These are phyloP conservation scores for Austroboletus eburneus DNA, from an alignment of 768 basidiomycete genomes.

Conservation along the genomic window DNA sequence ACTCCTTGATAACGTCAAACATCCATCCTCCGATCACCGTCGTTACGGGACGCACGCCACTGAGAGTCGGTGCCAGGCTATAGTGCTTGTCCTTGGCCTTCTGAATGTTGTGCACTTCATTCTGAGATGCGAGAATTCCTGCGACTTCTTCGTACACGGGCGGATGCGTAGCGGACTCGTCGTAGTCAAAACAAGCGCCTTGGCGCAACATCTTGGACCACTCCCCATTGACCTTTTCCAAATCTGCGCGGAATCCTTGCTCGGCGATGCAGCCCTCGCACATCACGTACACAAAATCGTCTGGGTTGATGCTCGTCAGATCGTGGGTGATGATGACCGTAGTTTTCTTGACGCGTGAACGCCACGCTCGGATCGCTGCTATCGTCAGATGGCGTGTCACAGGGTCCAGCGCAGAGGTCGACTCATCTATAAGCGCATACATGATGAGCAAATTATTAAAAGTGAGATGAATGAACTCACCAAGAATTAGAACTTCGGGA, in stretches of 20 bases:
- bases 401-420: slow-evolving; percentile 80
- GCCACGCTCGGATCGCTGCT: slow-evolving; percentile 62
- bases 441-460: neutral
- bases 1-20: slow-evolving; percentile 72
- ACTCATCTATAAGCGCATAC: slow-evolving; percentile 51
- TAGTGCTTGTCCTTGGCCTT: slow-evolving; percentile 35
- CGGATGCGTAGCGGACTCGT: slow-evolving; percentile 24
- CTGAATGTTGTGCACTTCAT: slow-evolving; percentile 29
- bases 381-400: slow-evolving; percentile 85
- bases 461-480: slow-evolving; percentile 43
- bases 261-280: slow-evolving; percentile 76
- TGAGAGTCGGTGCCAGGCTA: slow-evolving; percentile 35
- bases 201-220: slow-evolving; percentile 69
- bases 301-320: slow-evolving; percentile 67
- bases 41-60: slow-evolving; percentile 49
- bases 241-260: slow-evolving; percentile 80
- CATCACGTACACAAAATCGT: slow-evolving; percentile 93
- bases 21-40: slow-evolving; percentile 68
- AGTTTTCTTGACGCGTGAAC: slow-evolving; percentile 56
- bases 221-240: slow-evolving; percentile 60
- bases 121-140: slow-evolving; percentile 45
- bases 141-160: slow-evolving; percentile 39
- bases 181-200: slow-evolving; percentile 51
- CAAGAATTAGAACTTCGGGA: slow-evolving; percentile 86
- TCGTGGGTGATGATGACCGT: slow-evolving; percentile 79